Conservation (phyloP, 768 basidiomycete genomes). For the Amanita rubescens region DNA sequence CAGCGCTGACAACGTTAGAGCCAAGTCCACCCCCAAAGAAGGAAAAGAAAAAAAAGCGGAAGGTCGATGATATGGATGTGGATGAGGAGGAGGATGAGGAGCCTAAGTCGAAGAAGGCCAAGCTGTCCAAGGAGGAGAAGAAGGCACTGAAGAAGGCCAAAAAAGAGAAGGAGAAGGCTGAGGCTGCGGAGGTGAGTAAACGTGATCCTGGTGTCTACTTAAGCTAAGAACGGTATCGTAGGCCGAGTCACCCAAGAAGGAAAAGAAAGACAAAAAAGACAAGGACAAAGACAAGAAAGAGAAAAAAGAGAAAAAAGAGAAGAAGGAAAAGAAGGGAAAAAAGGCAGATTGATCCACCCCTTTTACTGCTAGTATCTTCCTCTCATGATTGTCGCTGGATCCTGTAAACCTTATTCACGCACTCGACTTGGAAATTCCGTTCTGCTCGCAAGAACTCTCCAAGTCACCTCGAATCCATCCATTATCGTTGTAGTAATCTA, state of each 20-base stretch:
- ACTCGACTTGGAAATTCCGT: not conserved
- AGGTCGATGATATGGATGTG: conserved; percentile 59
- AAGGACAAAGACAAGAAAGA: conserved; percentile 55
- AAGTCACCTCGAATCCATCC: not conserved
- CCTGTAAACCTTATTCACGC: not conserved
- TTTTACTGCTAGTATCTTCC: not conserved
- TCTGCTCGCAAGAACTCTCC: not conserved
- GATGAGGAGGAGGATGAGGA: conserved; percentile 44
- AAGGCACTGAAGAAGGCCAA: conserved; percentile 75
- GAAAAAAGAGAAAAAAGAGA: conserved; percentile 31
- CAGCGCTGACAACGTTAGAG: conserved; percentile 53
- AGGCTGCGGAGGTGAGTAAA: conserved; percentile 25
- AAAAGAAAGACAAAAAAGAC: conserved; percentile 39
- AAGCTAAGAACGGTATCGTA: conserved; percentile 8
- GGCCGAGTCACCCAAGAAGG: conserved; percentile 28
- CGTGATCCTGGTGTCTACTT: not conserved
- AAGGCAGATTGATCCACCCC: conserved; percentile 9
- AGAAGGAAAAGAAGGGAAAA: conserved; percentile 34
- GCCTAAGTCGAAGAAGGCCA: conserved; percentile 58
- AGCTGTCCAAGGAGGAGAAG: conserved; percentile 81
- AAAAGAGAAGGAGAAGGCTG: conserved; percentile 55
- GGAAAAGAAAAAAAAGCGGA: conserved; percentile 62
- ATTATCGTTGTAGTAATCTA: conserved; percentile 13
- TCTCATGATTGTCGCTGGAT: not conserved
- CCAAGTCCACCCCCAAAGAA: conserved; percentile 44